phyloP scores from a whole-genome alignment of 257 asterid genomes.

The Ilex aquifolium region DNA sequence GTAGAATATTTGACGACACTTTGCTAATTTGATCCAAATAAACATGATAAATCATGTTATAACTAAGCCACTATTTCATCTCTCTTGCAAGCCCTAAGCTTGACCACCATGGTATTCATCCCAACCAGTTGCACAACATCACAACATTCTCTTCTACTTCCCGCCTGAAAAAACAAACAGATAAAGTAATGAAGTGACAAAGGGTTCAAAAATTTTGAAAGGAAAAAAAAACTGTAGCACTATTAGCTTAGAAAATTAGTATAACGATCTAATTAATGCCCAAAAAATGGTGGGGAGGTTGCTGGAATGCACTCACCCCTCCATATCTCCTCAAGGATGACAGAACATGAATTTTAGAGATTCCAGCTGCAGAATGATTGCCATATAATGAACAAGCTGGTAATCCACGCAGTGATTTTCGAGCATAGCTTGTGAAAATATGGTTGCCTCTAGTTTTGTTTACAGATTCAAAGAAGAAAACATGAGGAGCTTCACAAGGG shows the following conservation, averaged over 20 bases:
- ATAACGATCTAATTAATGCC: too few relatives aligned
- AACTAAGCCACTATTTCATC: conserved; percentile 26
- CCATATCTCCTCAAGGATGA: conserved; percentile 20
- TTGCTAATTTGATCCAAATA: too few relatives aligned
- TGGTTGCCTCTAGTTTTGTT: not conserved
- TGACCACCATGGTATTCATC: conserved; percentile 10
- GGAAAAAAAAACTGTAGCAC: too few relatives aligned
- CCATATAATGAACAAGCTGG: conserved; percentile 7
- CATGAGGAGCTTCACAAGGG: conserved; percentile 29
- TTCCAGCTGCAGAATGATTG: conserved; percentile 13
- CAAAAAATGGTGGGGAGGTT: too few relatives aligned
- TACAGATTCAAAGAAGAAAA: conserved; percentile 22
- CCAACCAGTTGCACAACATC: conserved; percentile 11
- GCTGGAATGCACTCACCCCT: conserved; percentile 15
- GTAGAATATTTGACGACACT: too few relatives aligned
- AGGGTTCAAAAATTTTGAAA: too few relatives aligned
- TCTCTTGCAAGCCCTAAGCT: conserved; percentile 22
- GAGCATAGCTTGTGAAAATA: conserved; percentile 15
- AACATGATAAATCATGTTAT: too few relatives aligned
- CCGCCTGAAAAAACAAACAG: conserved; percentile 14
- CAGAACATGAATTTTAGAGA: conserved; percentile 18
- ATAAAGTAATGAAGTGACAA: not conserved
- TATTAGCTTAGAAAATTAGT: not conserved
- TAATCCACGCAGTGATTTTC: conserved; percentile 2
- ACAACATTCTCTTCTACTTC: conserved; percentile 37